These are phyloP conservation scores for Monosporascus sp. DNA, from an alignment of 2,329 filamentous ascomycete species.

Conservation along the genomic window DNA sequence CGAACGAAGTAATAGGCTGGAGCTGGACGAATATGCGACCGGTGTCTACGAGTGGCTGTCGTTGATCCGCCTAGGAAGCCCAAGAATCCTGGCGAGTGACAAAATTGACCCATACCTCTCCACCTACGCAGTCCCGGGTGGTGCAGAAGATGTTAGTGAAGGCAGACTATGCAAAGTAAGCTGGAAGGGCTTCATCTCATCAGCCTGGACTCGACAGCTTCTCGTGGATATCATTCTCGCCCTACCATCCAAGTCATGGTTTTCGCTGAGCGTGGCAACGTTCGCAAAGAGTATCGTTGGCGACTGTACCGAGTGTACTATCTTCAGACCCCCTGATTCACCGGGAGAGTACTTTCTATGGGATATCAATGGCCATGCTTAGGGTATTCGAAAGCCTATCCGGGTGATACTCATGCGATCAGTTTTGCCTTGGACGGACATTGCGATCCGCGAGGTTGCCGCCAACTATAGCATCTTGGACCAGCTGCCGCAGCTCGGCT, in stretches of 20 bases:
- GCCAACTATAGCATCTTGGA: constrained; percentile 73
- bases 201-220: constrained; percentile 45
- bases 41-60: constrained; percentile 72
- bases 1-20: constrained; percentile 34
- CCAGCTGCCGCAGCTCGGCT: constrained; percentile 67
- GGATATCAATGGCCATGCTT: constrained; percentile 43
- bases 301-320: constrained; percentile 44
- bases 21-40: constrained; percentile 57
- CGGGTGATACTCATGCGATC: constrained; percentile 18
- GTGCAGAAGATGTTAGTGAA: constrained; percentile 14
- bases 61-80: constrained; percentile 59
- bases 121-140: constrained; percentile 56
- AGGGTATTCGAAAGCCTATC: neutral
- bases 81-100: constrained; percentile 54
- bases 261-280: constrained; percentile 47
- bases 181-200: constrained; percentile 55
- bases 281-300: constrained; percentile 42
- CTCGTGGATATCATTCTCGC: constrained; percentile 41
- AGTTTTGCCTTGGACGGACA: constrained; percentile 57
- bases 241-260: constrained; percentile 46
- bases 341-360: constrained; percentile 54
- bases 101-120: constrained; percentile 63
- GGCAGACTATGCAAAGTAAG: constrained; percentile 44
- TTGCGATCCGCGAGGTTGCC: constrained; percentile 59
- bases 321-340: constrained; percentile 46